Base-by-base conservation (phyloP, 2,329 filamentous ascomycete species). In the Rhynchosporium graminicola region DNA sequence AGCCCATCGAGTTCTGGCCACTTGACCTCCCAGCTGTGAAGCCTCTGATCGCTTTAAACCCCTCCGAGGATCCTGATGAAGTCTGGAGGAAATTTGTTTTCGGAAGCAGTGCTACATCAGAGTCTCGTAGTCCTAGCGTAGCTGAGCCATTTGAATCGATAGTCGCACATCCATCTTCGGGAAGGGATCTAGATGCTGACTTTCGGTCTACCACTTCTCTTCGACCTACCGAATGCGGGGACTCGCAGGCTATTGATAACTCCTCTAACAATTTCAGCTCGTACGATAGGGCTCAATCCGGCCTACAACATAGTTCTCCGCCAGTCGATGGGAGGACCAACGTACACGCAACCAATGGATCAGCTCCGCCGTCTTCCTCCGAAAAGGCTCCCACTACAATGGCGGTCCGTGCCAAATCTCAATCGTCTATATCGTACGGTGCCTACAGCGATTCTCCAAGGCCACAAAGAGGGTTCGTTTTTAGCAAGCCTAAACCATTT, bases 31-130 rank as follows among this genome's bases (percentile, higher is more conserved):
- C 38, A 15, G 26, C 15, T 43, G 33, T 31, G 57, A 26, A 57
- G 20, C n/a, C 5, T 45, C 47, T 28, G 20, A 7, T 42, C 31
- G 5, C n/a, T 8, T 1, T 15, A 50, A 57, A 57, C 8, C 10
- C 47, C 3, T 57, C 59, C 40, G 55, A 63, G 50, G 63, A 67
- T 31, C 31, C 62, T 10, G 65, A 69, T 57, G 66, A 70, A 12
- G 36, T 66, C 31, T 74, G 71, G 72, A 73, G 62, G 54, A 69
- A 67, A 42, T 71, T 73, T 57, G 69, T 73, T 28, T 71, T 73
- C 60, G 67, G 67, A 51, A 69, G 65, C 50, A 61, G 61, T 48
- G 64, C 68, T 42, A 61, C 61, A 3, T 10, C 52, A 26, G 60
- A 65, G 33, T 20, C 54, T 3, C 33, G 38, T 9, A 45, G 59